Base-by-base conservation (phyloP, 495 filamentous ascomycete species). In the Cenococcum geophilum region DNA sequence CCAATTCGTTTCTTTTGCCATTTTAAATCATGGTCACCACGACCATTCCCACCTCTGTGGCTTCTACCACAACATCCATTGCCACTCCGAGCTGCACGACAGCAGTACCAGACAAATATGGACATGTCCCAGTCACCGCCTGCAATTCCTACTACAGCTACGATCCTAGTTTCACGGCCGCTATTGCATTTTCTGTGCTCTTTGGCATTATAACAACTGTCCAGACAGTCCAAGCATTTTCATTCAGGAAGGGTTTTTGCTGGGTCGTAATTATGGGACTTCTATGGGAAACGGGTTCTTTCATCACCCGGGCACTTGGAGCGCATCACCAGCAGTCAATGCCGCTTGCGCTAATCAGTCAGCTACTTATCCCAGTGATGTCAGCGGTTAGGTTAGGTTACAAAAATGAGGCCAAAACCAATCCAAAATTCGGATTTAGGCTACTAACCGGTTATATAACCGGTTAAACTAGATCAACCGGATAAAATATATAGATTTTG, bases 241-340 rank as follows among this genome's bases (percentile, higher is more conserved):
- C 50, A 12, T 64, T 59, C 66, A 65, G 58, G 42, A 70, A 70
- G 37, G 59, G 58, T 16, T 68, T 68, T 50, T 68, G 62, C 55
- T 85, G 81, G 80, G 78, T 84, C 25, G 71, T 84, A 25, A 77
- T 76, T 43, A 79, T 79, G 76, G 76, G 71, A n/a, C 64, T 27
- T 74, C 14, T n/a, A 5, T 71, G 69, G 79, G 78, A 83, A 62
- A 60, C 73, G 0, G 52, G 71, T 20, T 74, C 75, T 23, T 81
- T 78, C 57, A 57, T 77, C 27, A 18, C 72, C 4, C 74, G 75
- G 50, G 67, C 73, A 1, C 37, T 75, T 2, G 73, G 72, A 0
- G 57, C 75, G 5, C 70, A 69, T 14, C 59, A 79, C 59, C 78
- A 78, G 61, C 75, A 78, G 57, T 67, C 62, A 21, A 37, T 57